Conservation (phyloP, 805 yeast genomes). For the Saccharomycopsis javanensis region DNA sequence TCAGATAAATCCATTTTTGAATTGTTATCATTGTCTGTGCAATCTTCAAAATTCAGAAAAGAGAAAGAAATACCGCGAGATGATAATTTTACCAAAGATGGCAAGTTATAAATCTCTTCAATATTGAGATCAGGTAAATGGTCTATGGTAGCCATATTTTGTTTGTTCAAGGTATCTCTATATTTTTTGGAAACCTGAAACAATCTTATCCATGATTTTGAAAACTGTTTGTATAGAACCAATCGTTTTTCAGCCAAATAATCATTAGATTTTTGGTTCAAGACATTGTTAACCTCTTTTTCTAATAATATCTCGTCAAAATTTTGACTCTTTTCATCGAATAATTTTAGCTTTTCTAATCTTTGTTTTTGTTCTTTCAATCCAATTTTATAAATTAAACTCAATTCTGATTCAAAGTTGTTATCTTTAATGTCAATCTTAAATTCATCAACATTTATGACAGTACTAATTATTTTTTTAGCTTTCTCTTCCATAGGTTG, state of each 20-base stretch:
- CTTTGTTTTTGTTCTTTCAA: slow-evolving; percentile 46
- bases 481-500: slow-evolving; percentile 25
- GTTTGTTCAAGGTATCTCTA: slow-evolving; percentile 2
- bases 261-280: background rate
- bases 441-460: slow-evolving; percentile 33
- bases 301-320: background rate
- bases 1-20: slow-evolving; percentile 21
- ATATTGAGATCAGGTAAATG: background rate
- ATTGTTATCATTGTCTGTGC: background rate
- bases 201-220: slow-evolving; percentile 33
- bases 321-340: slow-evolving; percentile 19
- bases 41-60: slow-evolving; percentile 1
- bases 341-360: slow-evolving; percentile 29
- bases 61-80: background rate
- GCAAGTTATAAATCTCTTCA: background rate
- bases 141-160: background rate
- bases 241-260: slow-evolving; percentile 25
- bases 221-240: slow-evolving; percentile 27
- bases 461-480: slow-evolving; percentile 33
- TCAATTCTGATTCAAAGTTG: slow-evolving; percentile 54
- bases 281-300: background rate
- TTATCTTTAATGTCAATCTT: slow-evolving; percentile 50
- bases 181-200: slow-evolving; percentile 23
- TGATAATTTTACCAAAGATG: slow-evolving; percentile 5
- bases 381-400: slow-evolving; percentile 49